Conservation (phyloP, 306 rosid genomes). For the Herpetospermum pedunculosum region DNA sequence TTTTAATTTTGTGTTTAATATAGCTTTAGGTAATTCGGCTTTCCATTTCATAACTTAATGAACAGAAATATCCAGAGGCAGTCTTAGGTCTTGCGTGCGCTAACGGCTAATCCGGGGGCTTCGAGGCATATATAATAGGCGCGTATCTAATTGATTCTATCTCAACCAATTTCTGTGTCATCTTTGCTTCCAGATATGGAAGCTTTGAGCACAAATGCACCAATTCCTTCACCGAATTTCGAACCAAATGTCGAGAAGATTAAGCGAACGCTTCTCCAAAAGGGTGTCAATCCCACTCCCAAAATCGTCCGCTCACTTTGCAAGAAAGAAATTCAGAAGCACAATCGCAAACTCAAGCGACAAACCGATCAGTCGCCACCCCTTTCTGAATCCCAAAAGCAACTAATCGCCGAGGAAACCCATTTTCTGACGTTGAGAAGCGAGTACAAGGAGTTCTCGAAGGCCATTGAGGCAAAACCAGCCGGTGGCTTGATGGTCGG, state of each 20-base stretch:
- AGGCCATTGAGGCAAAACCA: conserved; percentile 23
- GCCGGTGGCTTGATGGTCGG: conserved; percentile 32
- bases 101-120: neutral
- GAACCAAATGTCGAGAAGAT: conserved; percentile 53
- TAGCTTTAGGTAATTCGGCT: too few species aligned
- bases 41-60: too few species aligned
- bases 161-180: neutral
- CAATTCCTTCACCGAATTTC: conserved; percentile 26
- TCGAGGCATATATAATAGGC: neutral
- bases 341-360: conserved; percentile 50
- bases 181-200: conserved; percentile 33
- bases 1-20: too few species aligned
- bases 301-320: conserved; percentile 71
- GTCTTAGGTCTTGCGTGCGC: neutral
- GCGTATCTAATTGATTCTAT: neutral
- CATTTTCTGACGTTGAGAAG: conserved; percentile 37
- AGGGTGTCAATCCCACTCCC: conserved; percentile 56
- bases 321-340: conserved; percentile 70
- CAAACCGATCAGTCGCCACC: conserved; percentile 19
- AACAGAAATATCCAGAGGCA: neutral
- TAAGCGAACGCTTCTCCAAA: conserved; percentile 37
- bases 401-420: conserved; percentile 33
- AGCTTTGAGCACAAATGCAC: conserved; percentile 23
- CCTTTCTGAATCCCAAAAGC: conserved; percentile 31
- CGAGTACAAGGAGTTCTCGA: conserved; percentile 46